Conservation (phyloP, 768 basidiomycete species). For the Lentinula guzmanii region DNA sequence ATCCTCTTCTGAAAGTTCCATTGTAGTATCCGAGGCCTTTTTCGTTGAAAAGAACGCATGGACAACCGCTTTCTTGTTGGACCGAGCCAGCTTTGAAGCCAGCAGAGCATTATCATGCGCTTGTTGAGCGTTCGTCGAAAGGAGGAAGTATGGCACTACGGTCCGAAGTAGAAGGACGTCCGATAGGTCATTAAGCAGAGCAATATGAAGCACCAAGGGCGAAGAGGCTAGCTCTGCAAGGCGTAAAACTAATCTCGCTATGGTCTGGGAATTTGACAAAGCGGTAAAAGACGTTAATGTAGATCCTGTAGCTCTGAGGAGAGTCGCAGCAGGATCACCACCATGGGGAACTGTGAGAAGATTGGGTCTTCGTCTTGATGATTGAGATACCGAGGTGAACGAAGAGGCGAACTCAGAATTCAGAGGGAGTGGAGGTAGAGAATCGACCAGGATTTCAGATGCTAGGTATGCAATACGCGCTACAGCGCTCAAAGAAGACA, state of each 20-base stretch:
- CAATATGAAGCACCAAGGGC: constrained; percentile 70
- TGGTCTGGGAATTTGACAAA: constrained; percentile 39
- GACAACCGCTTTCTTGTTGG: constrained; percentile 70
- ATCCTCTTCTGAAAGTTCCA: constrained; percentile 53
- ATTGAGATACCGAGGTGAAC: constrained; percentile 28
- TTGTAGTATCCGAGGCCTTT: constrained; percentile 25
- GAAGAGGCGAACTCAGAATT: constrained; percentile 36
- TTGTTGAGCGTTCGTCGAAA: constrained; percentile 72
- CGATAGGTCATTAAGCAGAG: constrained; percentile 59
- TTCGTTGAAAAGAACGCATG: constrained; percentile 67
- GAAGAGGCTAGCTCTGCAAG: constrained; percentile 60
- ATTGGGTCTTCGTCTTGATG: constrained; percentile 31
- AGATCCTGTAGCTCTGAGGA: constrained; percentile 41
- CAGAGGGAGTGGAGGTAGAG: constrained; percentile 35
- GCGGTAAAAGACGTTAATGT: constrained; percentile 59
- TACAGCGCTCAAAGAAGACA: constrained; percentile 28
- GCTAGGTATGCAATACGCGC: constrained; percentile 68
- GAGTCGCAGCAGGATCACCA: constrained; percentile 57
- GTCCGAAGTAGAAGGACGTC: constrained; percentile 72
- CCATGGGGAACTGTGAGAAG: constrained; percentile 50
- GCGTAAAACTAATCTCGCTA: constrained; percentile 59
- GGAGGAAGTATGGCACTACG: constrained; percentile 75
- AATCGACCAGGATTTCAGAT: constrained; percentile 62
- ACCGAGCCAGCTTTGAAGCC: constrained; percentile 71
- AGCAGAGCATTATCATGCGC: constrained; percentile 89